These are phyloP conservation scores for Albizia julibrissin DNA, from an alignment of 306 rosid species.

Conservation along the genomic window DNA sequence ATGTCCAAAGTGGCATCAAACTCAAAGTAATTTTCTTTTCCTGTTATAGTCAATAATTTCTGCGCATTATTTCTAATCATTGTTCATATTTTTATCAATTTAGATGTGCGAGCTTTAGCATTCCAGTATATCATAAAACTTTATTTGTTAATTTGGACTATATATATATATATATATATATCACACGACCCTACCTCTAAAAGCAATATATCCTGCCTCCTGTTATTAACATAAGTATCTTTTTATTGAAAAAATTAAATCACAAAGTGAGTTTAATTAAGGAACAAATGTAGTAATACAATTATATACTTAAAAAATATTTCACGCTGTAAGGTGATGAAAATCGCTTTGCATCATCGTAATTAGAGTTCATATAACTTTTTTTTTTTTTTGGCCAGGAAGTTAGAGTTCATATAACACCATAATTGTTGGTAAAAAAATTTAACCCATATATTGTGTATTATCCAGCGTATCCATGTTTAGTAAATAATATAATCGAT, in stretches of 20 bases:
- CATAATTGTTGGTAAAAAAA: not conserved
- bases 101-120: not conserved
- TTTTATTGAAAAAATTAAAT: no score
- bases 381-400: no score
- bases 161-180: no score
- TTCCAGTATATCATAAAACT: not conserved
- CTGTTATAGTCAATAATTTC: slow-evolving; percentile 15
- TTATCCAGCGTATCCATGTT: no score
- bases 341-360: not conserved
- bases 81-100: not conserved
- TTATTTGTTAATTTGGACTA: not conserved
- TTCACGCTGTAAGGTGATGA: not conserved
- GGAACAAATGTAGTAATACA: no score
- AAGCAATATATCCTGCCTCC: not conserved
- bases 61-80: not conserved
- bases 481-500: no score
- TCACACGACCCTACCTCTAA: not conserved
- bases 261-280: no score
- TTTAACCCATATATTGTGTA: no score
- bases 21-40: slow-evolving; percentile 4
- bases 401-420: not conserved
- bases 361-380: no score
- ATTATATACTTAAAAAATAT: no score
- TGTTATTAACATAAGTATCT: no score
- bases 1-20: slow-evolving; percentile 21